phyloP scores from a whole-genome alignment of 441 rosid genomes.

The Populus trichocarpa region DNA sequence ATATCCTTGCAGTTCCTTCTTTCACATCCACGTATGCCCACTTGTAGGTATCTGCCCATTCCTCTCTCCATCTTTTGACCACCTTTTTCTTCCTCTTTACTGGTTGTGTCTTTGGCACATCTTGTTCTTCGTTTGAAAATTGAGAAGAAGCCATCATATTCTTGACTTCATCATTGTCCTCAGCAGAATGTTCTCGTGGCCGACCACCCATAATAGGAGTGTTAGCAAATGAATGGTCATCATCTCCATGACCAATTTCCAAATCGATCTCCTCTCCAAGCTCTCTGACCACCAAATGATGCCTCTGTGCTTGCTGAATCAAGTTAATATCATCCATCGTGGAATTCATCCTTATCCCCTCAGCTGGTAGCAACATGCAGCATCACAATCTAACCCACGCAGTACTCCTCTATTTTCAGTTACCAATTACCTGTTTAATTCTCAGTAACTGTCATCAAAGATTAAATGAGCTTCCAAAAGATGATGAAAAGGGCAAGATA shows the following conservation, averaged over 20 bases:
- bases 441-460: conserved; percentile 14
- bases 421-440: conserved; percentile 19
- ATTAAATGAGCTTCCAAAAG: not conserved
- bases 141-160: conserved; percentile 75
- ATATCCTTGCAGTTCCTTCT: conserved; percentile 96
- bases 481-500: not conserved
- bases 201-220: conserved; percentile 67
- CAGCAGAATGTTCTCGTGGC: conserved; percentile 68
- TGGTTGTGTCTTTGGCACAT: conserved; percentile 61
- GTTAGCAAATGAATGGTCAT: conserved; percentile 76
- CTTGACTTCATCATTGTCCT: conserved; percentile 84
- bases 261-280: conserved; percentile 97
- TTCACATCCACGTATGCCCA: conserved; percentile 98
- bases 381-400: conserved; percentile 53
- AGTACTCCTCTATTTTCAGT: conserved; percentile 30
- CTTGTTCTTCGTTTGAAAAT: conserved; percentile 63
- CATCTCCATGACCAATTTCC: conserved; percentile 95
- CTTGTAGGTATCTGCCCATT: conserved; percentile 99
- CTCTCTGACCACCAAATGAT: conserved; percentile 88
- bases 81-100: conserved; percentile 94
- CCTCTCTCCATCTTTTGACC: conserved; percentile 99
- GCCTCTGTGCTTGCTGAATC: conserved; percentile 97
- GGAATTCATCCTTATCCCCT: conserved; percentile 89
- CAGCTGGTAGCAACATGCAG: conserved; percentile 85
- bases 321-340: conserved; percentile 95